Evolutionary conservation across 1,139 yeast genomes (phyloP).

Genomic region (Lodderomyces oxycetoniae): DNA sequence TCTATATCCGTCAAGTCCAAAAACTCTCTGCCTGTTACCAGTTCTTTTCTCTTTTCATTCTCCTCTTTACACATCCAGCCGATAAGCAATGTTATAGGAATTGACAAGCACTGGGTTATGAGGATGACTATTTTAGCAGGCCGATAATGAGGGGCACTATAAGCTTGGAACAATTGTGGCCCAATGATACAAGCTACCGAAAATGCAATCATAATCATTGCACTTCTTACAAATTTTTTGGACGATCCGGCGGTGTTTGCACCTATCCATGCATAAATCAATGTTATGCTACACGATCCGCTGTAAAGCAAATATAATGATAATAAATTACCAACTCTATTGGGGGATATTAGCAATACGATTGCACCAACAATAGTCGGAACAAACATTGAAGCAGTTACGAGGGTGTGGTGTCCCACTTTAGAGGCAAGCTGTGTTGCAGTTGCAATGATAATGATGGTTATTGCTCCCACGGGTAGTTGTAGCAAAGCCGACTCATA

Average conservation of each 20-base stretch:
- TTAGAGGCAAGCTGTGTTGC: conserved; percentile 30
- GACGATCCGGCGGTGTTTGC: conserved; percentile 37
- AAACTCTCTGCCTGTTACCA: conserved; percentile 18
- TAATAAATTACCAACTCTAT: conserved; percentile 29
- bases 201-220: conserved; percentile 32
- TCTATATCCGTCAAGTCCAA: conserved; percentile 36
- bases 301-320: conserved; percentile 35
- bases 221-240: conserved; percentile 27
- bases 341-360: conserved; percentile 25
- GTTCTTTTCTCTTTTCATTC: conserved; percentile 19
- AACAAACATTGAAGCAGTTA: conserved; percentile 28
- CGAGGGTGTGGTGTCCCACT: conserved; percentile 23
- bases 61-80: conserved; percentile 24
- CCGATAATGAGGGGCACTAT: conserved; percentile 24
- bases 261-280: conserved; percentile 32
- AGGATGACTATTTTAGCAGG: conserved; percentile 36
- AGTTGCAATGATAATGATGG: conserved; percentile 28
- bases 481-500: conserved; percentile 36
- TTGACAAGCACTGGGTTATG: conserved; percentile 26
- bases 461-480: conserved; percentile 36
- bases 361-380: conserved; percentile 37
- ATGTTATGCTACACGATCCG: conserved; percentile 33
- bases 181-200: conserved; percentile 36
- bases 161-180: conserved; percentile 34
- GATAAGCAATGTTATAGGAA: conserved; percentile 27